Evolutionary conservation across 495 filamentous ascomycete genomes (phyloP).

Genomic region (Xylaria longipes): DNA sequence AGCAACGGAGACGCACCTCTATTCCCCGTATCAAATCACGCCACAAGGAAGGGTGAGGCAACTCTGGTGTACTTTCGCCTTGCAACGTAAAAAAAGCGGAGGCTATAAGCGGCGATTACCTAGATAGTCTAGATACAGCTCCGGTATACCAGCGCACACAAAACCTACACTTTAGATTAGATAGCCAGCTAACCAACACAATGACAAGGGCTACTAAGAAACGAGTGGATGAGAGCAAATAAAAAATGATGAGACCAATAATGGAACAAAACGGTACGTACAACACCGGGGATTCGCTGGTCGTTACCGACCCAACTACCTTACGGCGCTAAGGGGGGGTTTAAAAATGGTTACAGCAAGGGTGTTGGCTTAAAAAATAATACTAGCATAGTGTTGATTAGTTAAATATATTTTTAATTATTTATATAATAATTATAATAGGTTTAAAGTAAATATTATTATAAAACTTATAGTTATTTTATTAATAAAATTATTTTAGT

Average conservation of each 20-base stretch:
- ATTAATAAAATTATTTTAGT: too few relatives aligned
- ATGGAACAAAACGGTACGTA: constrained; percentile 27
- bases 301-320: constrained; percentile 53
- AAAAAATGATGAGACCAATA: background rate
- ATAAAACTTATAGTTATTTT: too few relatives aligned
- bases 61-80: background rate
- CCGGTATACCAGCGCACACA: background rate
- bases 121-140: background rate
- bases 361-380: too few relatives aligned
- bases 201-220: background rate
- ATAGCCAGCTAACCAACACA: background rate
- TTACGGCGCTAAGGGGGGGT: too few relatives aligned
- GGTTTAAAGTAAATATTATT: too few relatives aligned
- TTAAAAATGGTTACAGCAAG: too few relatives aligned
- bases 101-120: background rate
- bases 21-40: background rate
- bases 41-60: background rate
- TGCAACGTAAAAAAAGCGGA: background rate
- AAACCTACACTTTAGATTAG: too few relatives aligned
- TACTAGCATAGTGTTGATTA: too few relatives aligned
- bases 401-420: too few relatives aligned
- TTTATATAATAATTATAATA: too few relatives aligned
- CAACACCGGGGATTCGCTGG: constrained; percentile 47
- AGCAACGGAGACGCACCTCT: background rate
- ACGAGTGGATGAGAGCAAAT: background rate